phyloP scores from a whole-genome alignment of 148 eudicot species.

The Rhododendron vialii region DNA sequence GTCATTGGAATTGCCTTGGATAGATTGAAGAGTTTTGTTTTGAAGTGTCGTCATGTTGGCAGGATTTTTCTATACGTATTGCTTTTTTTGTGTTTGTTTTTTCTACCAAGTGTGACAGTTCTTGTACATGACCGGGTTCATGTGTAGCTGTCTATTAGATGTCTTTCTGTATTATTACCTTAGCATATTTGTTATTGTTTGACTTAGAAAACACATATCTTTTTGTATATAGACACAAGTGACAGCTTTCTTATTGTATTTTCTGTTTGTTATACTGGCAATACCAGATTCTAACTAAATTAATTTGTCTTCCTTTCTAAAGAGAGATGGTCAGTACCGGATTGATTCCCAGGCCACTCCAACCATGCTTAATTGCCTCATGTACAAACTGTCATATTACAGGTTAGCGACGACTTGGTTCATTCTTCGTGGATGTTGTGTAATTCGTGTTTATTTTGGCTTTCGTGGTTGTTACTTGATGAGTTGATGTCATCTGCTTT shows the following conservation, averaged over 20 bases:
- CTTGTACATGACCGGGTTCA: neutral
- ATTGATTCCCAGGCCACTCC: constrained; percentile 91
- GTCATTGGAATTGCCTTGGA: neutral
- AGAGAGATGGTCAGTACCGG: constrained; percentile 97
- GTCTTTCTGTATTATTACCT: neutral
- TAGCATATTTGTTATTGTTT: neutral
- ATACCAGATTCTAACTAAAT: neutral
- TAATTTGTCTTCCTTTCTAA: constrained; percentile 16
- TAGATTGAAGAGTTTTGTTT: neutral
- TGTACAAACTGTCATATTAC: constrained; percentile 96
- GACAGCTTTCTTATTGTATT: neutral
- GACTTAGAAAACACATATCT: neutral
- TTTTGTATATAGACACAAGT: neutral
- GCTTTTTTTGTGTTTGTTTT: neutral
- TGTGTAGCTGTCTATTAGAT: neutral
- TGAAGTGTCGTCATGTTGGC: neutral
- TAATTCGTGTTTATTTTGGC: neutral
- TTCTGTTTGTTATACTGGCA: neutral
- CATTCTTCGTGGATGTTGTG: neutral
- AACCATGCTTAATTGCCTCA: constrained; percentile 84
- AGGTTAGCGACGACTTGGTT: constrained; percentile 34
- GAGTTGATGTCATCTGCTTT: constrained; percentile 10
- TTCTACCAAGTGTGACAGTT: neutral
- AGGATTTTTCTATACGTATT: neutral
- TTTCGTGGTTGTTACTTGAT: constrained; percentile 8